Evolutionary conservation across 257 asterid species (phyloP), one percentile per base, ranked within the genome.

Genomic region (Penstemon barbatus): DNA sequence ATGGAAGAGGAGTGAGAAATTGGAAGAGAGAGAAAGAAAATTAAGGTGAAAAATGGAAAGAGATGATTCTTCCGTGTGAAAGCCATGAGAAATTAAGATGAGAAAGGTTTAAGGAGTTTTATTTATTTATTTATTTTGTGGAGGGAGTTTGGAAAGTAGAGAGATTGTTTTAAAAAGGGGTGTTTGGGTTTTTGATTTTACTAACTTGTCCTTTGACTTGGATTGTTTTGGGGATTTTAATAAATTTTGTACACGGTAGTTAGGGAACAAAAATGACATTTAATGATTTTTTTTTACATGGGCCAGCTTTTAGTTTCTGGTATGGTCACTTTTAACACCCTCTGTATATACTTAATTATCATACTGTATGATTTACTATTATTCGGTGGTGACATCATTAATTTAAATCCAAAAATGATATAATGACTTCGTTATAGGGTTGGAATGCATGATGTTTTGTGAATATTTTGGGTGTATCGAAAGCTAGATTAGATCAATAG

Each of bases 1-100:
- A 92, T 90, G 69, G 96, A 78, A 48, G 83, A 61, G 69, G 79
- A 61, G 10, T 61, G 77, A 4, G 66, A 40, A 25, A 48, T 51
- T 50, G 69, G 53, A 3, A 76, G 71, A 8, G 68, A 39, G 43
- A 68, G 33, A n/a, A 68, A 19, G 70, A 51, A 60, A 8, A 69
- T 8, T 19, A 73, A 5, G 73, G 70, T 5, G 51, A 77, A 37
- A 61, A 72, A 11, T 40, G 37, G n/a, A 38, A 65, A 46, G 67
- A 65, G 73, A 63, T 60, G 54, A 36, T 70, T 69, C 66, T 39
- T 25, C 33, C 33, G 77, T 65, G 49, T 45, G 82, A 65, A 60
- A 25, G 83, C 86, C 90, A 82, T 81, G 38, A 37, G 51, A 10
- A 64, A 42, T 18, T 49, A 44, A 13, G 68, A 63, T 1, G 56